Percentiles rank a stretch among this genome's conserved stretches.
Evolutionary conservation across 441 rosid genomes (phyloP).

Genomic region (Breynia disticha): DNA sequence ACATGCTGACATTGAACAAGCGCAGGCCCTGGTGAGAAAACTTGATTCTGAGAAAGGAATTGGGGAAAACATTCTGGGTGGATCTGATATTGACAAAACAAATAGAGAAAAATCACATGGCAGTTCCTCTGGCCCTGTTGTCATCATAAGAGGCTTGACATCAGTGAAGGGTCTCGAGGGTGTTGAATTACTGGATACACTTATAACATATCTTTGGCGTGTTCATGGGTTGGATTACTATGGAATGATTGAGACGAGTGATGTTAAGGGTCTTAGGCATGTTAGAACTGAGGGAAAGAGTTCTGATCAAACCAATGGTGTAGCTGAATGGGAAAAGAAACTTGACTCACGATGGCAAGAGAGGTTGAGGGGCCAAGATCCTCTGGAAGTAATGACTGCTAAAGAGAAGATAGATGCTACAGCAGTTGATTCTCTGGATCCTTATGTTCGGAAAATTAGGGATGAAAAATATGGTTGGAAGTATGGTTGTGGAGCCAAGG

Average conservation of each 20-base stretch:
- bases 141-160: constrained; percentile 74
- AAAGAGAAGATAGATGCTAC: constrained; percentile 88
- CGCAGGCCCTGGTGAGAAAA: constrained; percentile 71
- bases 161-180: constrained; percentile 99
- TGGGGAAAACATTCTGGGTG: constrained; percentile 58
- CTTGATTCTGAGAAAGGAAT: constrained; percentile 86
- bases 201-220: constrained; percentile 96
- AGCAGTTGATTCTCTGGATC: constrained; percentile 74
- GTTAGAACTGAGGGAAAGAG: constrained; percentile 76
- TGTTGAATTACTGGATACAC: constrained; percentile 80
- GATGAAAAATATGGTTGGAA: constrained; percentile 99
- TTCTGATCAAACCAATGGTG: constrained; percentile 40
- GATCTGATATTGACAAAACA: constrained; percentile 56
- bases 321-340: constrained; percentile 69
- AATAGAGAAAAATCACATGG: constrained; percentile 67
- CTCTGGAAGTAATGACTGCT: constrained; percentile 87
- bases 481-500: constrained; percentile 99
- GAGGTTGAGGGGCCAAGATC: constrained; percentile 82
- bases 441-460: constrained; percentile 88
- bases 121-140: constrained; percentile 73
- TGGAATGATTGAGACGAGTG: constrained; percentile 75
- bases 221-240: constrained; percentile 93
- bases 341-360: constrained; percentile 84
- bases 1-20: constrained; percentile 66
- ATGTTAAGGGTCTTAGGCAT: constrained; percentile 87